Percentiles rank a stretch among this genome's conserved stretches.
Conservation (phyloP, 129 eudicot genomes). For the Scalesia atractyloides region DNA sequence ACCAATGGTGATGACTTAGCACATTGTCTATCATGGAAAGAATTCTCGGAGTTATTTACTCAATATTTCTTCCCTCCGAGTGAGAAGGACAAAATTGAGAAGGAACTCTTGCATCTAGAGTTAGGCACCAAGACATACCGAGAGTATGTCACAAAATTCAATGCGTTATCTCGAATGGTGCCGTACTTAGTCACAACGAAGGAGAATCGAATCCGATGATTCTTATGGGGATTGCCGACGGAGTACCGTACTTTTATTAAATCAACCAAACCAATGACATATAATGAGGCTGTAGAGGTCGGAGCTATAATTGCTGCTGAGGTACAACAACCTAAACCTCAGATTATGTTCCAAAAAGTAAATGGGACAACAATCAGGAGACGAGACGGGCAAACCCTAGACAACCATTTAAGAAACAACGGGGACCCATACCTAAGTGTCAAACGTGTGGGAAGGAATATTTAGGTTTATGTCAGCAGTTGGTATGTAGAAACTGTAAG, state of each 20-base stretch:
- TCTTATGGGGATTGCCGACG: not conserved
- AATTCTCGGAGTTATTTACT: not conserved
- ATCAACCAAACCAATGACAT: no score
- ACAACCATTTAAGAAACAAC: no score
- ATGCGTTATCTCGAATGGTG: not conserved
- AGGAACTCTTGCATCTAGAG: not conserved
- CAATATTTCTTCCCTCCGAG: not conserved
- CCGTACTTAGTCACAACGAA: not conserved
- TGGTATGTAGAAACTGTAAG: no score
- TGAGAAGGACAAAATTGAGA: no score
- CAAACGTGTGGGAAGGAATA: not conserved
- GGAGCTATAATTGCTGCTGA: no score
- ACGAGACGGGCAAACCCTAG: no score
- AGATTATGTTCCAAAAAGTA: no score
- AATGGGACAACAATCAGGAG: no score
- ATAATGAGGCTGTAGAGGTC: no score
- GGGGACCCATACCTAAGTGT: not conserved
- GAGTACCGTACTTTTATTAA: not conserved
- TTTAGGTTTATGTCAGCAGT: not conserved
- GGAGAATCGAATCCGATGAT: not conserved
- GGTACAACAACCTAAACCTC: no score
- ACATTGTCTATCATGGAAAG: not conserved
- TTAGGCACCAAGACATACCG: not conserved
- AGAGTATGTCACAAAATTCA: not conserved
- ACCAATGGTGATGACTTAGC: not conserved